These are phyloP conservation scores for Acer negundo DNA, from an alignment of 345 rosid species.

Conservation along the genomic window DNA sequence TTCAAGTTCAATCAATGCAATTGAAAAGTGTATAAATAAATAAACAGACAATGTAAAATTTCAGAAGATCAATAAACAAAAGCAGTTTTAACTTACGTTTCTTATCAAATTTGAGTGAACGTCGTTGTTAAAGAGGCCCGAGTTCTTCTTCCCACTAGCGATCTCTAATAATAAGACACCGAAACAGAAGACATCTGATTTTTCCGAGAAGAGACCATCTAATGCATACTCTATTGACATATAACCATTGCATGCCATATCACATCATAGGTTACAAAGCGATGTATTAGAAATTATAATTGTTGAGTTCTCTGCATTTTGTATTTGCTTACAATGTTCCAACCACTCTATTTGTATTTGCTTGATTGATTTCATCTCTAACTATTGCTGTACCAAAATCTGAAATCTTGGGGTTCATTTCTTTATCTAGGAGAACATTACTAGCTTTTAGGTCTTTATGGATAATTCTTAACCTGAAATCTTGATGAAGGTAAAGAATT, in stretches of 20 bases:
- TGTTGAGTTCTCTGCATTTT: not conserved
- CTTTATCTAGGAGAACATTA: conserved; percentile 18
- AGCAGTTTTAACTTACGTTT: not conserved
- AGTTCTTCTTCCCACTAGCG: not conserved
- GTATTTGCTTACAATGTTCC: conserved; percentile 22
- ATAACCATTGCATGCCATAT: not conserved
- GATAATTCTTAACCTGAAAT: conserved; percentile 22
- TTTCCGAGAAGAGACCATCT: not conserved
- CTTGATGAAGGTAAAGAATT: conserved; percentile 25
- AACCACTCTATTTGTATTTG: not conserved
- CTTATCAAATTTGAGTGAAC: not conserved
- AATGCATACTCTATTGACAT: not conserved
- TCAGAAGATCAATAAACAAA: too few species aligned
- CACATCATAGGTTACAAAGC: too few species aligned
- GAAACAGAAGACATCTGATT: conserved; percentile 4
- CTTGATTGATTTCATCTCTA: conserved; percentile 10
- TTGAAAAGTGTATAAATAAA: too few species aligned
- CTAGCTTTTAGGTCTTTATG: conserved; percentile 25
- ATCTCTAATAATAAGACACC: conserved; percentile 1
- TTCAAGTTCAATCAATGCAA: not conserved
- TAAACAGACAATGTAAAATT: too few species aligned
- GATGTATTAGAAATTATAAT: too few species aligned
- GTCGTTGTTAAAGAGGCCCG: not conserved
- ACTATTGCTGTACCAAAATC: conserved; percentile 22
- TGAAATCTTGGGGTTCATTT: conserved; percentile 25